Conservation (phyloP, 495 filamentous ascomycete genomes). For the Aspergillus carlsbadensis region DNA sequence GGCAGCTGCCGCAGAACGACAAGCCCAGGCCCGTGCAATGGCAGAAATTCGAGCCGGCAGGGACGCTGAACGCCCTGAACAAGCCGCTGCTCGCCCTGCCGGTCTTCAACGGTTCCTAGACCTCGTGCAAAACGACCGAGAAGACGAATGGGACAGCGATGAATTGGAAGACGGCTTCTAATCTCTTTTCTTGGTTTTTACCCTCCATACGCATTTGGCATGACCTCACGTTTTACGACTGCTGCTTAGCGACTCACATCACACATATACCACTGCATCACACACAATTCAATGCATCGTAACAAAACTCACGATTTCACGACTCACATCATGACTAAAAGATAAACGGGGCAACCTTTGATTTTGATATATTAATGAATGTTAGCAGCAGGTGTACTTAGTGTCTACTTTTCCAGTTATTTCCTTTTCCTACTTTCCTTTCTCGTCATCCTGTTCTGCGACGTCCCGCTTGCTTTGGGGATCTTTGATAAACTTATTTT, state of each 20-base stretch:
- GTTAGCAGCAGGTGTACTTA: too few species aligned
- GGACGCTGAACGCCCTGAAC: constrained; percentile 17
- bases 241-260: too few species aligned
- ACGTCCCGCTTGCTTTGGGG: not conserved
- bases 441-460: constrained; percentile 4
- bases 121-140: constrained; percentile 55
- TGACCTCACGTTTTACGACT: not conserved
- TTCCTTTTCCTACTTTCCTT: not conserved
- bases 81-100: constrained; percentile 13
- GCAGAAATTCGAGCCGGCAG: constrained; percentile 39
- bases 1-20: constrained; percentile 43
- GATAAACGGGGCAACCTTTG: constrained; percentile 10
- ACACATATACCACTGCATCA: not conserved
- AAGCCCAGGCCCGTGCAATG: constrained; percentile 46
- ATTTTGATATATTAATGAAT: constrained; percentile 7
- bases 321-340: constrained; percentile 2
- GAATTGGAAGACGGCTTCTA: constrained; percentile 52
- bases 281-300: not conserved
- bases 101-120: constrained; percentile 55
- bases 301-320: constrained; percentile 9
- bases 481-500: not conserved
- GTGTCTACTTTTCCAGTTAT: too few species aligned
- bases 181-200: too few species aligned
- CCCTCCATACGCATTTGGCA: not conserved
- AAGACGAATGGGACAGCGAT: constrained; percentile 66